Evolutionary conservation across 345 rosid genomes (phyloP).

Genomic region (Populus deltoides): DNA sequence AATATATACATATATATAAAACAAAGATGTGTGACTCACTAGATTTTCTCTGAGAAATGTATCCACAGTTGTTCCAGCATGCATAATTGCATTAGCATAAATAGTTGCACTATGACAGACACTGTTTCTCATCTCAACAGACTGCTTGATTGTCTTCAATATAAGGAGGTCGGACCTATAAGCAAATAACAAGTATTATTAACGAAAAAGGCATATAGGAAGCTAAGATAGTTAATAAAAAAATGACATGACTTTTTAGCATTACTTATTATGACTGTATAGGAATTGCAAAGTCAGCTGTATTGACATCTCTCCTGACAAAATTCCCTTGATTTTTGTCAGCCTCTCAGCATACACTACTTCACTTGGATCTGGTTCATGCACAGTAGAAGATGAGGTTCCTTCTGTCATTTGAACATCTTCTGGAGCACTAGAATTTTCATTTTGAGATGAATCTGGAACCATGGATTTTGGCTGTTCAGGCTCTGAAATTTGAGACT

Average conservation of each 20-base stretch:
- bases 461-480: conserved; percentile 46
- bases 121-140: conserved; percentile 97
- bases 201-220: neutral
- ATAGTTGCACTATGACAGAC: conserved; percentile 99
- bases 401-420: conserved; percentile 89
- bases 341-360: conserved; percentile 73
- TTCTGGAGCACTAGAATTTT: conserved; percentile 46
- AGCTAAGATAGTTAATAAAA: neutral
- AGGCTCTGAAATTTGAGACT: conserved; percentile 50
- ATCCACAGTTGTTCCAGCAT: conserved; percentile 99
- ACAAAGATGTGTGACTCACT: conserved; percentile 39
- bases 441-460: conserved; percentile 50
- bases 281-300: conserved; percentile 88
- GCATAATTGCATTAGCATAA: conserved; percentile 98
- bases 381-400: conserved; percentile 41
- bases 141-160: conserved; percentile 93
- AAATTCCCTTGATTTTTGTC: conserved; percentile 76
- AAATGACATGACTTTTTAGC: neutral
- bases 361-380: conserved; percentile 60
- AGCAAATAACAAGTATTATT: conserved; percentile 17
- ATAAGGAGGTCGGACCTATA: conserved; percentile 93
- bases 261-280: conserved; percentile 92
- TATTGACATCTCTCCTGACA: conserved; percentile 95
- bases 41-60: conserved; percentile 96
- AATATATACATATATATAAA: too few species aligned